Evolutionary conservation across 768 basidiomycete genomes (phyloP), one percentile per base, ranked within the genome.

Genomic region (Candolleomyces eurysporus): DNA sequence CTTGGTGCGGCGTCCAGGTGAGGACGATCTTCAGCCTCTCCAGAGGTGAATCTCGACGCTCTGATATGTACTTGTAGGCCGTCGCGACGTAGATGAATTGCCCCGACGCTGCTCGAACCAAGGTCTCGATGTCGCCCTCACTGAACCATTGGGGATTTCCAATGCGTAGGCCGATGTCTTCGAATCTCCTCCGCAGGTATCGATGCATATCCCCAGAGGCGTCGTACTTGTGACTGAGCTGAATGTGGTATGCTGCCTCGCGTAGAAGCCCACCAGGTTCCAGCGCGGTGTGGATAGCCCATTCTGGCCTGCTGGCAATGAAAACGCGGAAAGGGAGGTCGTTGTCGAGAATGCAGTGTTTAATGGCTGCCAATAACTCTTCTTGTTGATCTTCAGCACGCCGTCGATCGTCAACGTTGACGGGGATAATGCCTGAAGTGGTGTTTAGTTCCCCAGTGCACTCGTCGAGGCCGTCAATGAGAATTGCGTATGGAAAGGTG

Each of bases 81-180:
- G 48, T 59, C 3, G 48, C 48, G 3, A 49, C 58, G 26, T 51
- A 59, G 16, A 59, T 59, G 36, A 59, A 59, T 48, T 59, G 58
- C 16, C 58, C 58, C 3, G 58, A 59, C 19, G 58, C 48, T 3
- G 36, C 17, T 22, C 5, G 21, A 7, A 59, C 49, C 19, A 59
- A 13, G 17, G 17, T 52, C 16, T 10, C 11, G 10, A 59, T 17
- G 16, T 19, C 26, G 4, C 40, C 21, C 22, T 59, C 36, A 4
- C 48, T 26, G 10, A 49, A 49, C 58, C 58, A 59, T 5, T 32
- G 10, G 17, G 48, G 48, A 36, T 43, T n/a, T 26, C 31, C 8
- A 5, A 10, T 51, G 11, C 21, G 48, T 8, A 48, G 19, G 3
- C 31, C 49, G 22, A 51, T 51, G 11, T 11, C 32, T 5, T 32